A percentile compares a stretch with the other conserved stretches of the same genome.
phyloP scores from a whole-genome alignment of 495 filamentous ascomycete species.

The Trichoderma virens region DNA sequence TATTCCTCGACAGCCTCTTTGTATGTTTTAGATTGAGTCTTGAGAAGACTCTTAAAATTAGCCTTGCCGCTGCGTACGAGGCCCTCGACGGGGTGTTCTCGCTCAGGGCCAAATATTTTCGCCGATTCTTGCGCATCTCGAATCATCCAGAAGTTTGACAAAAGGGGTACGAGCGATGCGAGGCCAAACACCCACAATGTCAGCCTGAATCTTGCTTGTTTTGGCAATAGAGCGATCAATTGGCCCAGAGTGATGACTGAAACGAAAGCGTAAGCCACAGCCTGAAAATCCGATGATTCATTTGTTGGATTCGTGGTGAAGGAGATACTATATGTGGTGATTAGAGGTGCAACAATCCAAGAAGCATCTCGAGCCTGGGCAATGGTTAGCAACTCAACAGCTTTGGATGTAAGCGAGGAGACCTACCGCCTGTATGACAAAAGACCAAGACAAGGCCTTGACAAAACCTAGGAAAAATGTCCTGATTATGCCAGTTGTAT shows the following conservation, averaged over 20 bases:
- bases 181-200: neutral
- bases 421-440: conserved; percentile 21
- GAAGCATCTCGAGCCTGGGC: neutral
- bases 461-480: conserved; percentile 11
- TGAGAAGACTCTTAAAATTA: conserved; percentile 27
- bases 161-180: neutral
- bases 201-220: neutral
- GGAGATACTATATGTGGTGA: neutral
- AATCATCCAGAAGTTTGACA: neutral
- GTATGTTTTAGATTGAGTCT: conserved; percentile 38
- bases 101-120: neutral
- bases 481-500: neutral
- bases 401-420: neutral
- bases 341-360: neutral
- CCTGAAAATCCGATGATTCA: neutral
- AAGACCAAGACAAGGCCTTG: conserved; percentile 25
- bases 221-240: neutral
- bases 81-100: conserved; percentile 38
- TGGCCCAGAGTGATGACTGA: neutral
- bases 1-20: conserved; percentile 43
- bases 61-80: conserved; percentile 33
- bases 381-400: neutral
- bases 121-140: neutral
- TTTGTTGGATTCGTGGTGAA: neutral
- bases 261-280: neutral